These are phyloP conservation scores for Pichia sp. DNA, from an alignment of 1,139 yeast genomes.

Conservation along the genomic window DNA sequence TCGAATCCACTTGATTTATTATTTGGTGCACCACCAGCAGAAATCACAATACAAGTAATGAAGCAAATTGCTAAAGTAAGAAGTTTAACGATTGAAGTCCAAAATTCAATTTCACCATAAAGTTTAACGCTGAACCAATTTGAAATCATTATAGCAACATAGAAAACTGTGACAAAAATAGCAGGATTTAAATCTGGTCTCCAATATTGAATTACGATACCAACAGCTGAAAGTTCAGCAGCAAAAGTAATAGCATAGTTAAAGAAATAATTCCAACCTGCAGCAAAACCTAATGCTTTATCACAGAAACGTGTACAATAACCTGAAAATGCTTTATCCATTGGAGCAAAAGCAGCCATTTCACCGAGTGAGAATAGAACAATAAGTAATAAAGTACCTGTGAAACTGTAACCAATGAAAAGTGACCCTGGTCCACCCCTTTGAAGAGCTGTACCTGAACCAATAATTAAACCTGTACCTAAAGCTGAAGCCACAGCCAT, in stretches of 20 bases:
- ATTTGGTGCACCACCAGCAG: conserved; percentile 54
- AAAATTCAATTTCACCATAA: conserved; percentile 65
- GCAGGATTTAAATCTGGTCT: conserved; percentile 45
- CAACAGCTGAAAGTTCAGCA: conserved; percentile 52
- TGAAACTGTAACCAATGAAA: conserved; percentile 36
- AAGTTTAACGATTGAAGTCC: conserved; percentile 56
- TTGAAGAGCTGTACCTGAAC: conserved; percentile 41
- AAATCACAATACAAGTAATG: conserved; percentile 38
- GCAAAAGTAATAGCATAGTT: conserved; percentile 62
- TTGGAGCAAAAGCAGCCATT: conserved; percentile 49
- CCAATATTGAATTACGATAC: conserved; percentile 59
- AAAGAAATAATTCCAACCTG: conserved; percentile 59
- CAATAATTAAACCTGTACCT: conserved; percentile 46
- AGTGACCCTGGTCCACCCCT: conserved; percentile 47
- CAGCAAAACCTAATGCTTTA: conserved; percentile 67
- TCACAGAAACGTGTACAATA: conserved; percentile 63
- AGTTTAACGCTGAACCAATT: conserved; percentile 36
- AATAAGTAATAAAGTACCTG: conserved; percentile 41
- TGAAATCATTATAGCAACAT: conserved; percentile 36
- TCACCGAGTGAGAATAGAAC: conserved; percentile 46
- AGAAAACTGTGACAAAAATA: conserved; percentile 50
- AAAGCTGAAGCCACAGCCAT: conserved; percentile 31
- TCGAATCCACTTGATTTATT: conserved; percentile 60
- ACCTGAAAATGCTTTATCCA: conserved; percentile 65
- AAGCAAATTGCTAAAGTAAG: conserved; percentile 50